Percentiles rank a stretch among this genome's conserved stretches.
These are phyloP conservation scores for Yamadazyma philogaea DNA, from an alignment of 805 yeast species.

Conservation along the genomic window DNA sequence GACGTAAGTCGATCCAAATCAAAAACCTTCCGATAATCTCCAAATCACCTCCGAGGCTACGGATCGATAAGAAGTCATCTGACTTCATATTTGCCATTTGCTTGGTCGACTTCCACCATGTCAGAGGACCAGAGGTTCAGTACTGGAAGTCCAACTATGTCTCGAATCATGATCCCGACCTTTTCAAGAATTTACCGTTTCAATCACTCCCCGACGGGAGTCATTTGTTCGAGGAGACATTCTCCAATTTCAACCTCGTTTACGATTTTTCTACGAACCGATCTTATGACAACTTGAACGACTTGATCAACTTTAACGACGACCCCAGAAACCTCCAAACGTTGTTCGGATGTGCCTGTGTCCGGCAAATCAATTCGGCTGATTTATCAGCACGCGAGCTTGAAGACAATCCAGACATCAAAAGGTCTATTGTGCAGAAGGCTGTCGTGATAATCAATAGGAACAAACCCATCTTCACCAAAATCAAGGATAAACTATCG, in stretches of 20 bases:
- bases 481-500: slow-evolving; percentile 83
- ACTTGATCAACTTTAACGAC: slow-evolving; percentile 29
- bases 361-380: slow-evolving; percentile 70
- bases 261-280: slow-evolving; percentile 53
- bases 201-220: slow-evolving; percentile 97
- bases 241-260: slow-evolving; percentile 81
- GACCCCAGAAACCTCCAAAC: slow-evolving; percentile 53
- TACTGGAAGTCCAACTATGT: slow-evolving; percentile 65
- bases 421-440: slow-evolving; percentile 87
- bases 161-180: slow-evolving; percentile 27
- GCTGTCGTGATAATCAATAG: slow-evolving; percentile 82
- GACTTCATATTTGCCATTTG: slow-evolving; percentile 75
- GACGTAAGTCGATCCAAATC: slow-evolving; percentile 30
- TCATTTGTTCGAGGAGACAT: slow-evolving; percentile 89
- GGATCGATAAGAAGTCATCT: slow-evolving; percentile 13
- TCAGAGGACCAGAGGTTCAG: slow-evolving; percentile 91
- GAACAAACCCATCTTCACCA: slow-evolving; percentile 78
- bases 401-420: slow-evolving; percentile 58
- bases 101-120: slow-evolving; percentile 89
- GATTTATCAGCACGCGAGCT: slow-evolving; percentile 47
- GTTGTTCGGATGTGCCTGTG: slow-evolving; percentile 92
- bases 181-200: slow-evolving; percentile 89
- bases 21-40: slow-evolving; percentile 35
- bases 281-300: slow-evolving; percentile 45
- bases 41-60: slow-evolving; percentile 11